phyloP scores from a whole-genome alignment of 805 yeast species.

The Pichia ethanolica region DNA sequence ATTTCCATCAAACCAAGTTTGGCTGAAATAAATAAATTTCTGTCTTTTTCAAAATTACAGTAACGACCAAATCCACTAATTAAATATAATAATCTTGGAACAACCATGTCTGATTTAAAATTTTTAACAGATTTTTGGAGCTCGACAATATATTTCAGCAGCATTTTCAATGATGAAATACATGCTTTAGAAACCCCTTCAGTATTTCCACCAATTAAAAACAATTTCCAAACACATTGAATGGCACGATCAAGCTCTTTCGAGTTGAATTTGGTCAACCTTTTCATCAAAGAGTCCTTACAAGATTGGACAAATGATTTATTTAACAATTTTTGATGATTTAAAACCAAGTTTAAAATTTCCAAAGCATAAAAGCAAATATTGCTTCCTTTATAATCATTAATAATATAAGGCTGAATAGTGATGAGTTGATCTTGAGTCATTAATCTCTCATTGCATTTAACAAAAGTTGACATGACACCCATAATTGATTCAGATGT shows the following conservation, averaged over 20 bases:
- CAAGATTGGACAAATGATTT: slow-evolving; percentile 43
- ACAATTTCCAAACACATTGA: slow-evolving; percentile 57
- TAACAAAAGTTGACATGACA: slow-evolving; percentile 49
- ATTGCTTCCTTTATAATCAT: slow-evolving; percentile 35
- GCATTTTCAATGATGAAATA: slow-evolving; percentile 46
- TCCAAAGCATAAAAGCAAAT: slow-evolving; percentile 44
- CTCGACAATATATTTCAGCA: slow-evolving; percentile 38
- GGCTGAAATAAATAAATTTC: slow-evolving; percentile 32
- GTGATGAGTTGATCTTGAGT: slow-evolving; percentile 59
- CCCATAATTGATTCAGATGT: slow-evolving; percentile 34
- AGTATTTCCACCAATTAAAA: slow-evolving; percentile 38
- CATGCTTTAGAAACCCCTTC: slow-evolving; percentile 53
- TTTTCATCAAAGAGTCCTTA: slow-evolving; percentile 43
- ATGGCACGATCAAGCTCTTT: slow-evolving; percentile 66
- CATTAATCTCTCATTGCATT: slow-evolving; percentile 44
- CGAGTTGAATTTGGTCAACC: slow-evolving; percentile 52
- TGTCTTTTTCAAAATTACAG: slow-evolving; percentile 49
- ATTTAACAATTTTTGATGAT: slow-evolving; percentile 37
- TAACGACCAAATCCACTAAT: slow-evolving; percentile 66
- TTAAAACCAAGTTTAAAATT: slow-evolving; percentile 45
- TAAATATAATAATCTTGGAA: slow-evolving; percentile 51
- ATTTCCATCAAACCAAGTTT: slow-evolving; percentile 36
- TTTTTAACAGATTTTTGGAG: slow-evolving; percentile 6
- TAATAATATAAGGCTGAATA: slow-evolving; percentile 56
- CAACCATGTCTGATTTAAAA: slow-evolving; percentile 34